These are phyloP conservation scores for Blastobotrys attinorum DNA, from an alignment of 805 yeast genomes.

Conservation along the genomic window DNA sequence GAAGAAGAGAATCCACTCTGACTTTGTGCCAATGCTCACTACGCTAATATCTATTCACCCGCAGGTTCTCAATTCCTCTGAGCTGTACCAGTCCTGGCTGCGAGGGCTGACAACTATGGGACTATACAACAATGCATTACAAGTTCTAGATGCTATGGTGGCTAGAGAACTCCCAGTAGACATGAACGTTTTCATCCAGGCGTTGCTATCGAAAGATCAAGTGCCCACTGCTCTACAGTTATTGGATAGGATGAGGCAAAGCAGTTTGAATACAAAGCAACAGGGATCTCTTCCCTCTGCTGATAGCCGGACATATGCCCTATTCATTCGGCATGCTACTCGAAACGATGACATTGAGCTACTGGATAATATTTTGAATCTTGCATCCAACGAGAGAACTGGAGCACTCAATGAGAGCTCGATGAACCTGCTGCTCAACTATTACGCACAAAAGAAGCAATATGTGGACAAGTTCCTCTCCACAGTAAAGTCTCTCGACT, in stretches of 20 bases:
- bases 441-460: constrained; percentile 12
- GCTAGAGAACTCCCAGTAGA: constrained; percentile 7
- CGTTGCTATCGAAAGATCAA: constrained; percentile 13
- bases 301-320: too few relatives aligned
- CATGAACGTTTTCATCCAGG: constrained; percentile 11
- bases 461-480: constrained; percentile 5
- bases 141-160: constrained; percentile 18
- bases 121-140: constrained; percentile 13
- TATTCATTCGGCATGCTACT: constrained; percentile 17
- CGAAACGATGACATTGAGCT: background rate
- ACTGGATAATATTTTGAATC: constrained; percentile 6
- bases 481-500: constrained; percentile 1
- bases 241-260: constrained; percentile 11
- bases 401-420: background rate
- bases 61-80: constrained; percentile 14
- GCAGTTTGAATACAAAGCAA: background rate
- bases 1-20: background rate
- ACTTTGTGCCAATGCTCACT: constrained; percentile 5
- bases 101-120: constrained; percentile 17
- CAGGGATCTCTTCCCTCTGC: constrained; percentile 9
- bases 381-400: constrained; percentile 8
- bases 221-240: constrained; percentile 8
- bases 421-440: constrained; percentile 10
- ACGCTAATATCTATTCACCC: constrained; percentile 14
- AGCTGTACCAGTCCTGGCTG: constrained; percentile 19